Base-by-base conservation (phyloP, 2,329 filamentous ascomycete genomes). In the Bipolaris cookei region DNA sequence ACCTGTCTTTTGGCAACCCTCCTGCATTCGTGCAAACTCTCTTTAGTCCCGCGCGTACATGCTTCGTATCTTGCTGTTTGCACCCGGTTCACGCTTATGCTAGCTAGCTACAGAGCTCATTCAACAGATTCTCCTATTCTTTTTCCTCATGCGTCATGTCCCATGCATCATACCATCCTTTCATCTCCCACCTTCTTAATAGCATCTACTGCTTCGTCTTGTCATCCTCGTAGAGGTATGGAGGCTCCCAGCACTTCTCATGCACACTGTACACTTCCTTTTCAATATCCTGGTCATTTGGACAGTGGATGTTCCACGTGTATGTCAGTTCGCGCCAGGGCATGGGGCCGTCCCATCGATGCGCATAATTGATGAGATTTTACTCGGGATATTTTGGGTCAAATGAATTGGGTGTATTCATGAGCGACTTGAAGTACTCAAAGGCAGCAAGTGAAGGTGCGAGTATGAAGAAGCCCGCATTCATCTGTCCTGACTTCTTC, bases 241-340 rank as follows among this genome's bases (percentile, higher is more conserved):
- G 73, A 37, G 67, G 59, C 7, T 52, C 57, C 77, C 76, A 79
- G 72, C 73, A 79, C 63, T 79, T 79, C 58, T 74, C 75, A 42
- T 79, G 77, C 45, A 78, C 60, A 50, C 68, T 75, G 34, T 65
- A 65, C 8, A 78, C 63, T 0, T 77, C 77, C 28, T 72, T 68
- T 10, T 73, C 63, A 28, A 78, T 56, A 51, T 79, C 77, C 23
- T 67, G 66, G 46, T 74, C 67, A 13, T 64, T 77, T 0, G 73
- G 70, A 41, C 70, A 75, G 43, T 76, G 70, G 10, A 77, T 70
- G 49, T 78, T 79, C 76, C 75, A 79, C 7, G 66, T 71, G 14
- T 72, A 71, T 18, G 62, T 58, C 6, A 79, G 51, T 51, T 71
- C 66, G n/a, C 61, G 64, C 76, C 77, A 79, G 2, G 77, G 77